A percentile compares a stretch with the other conserved stretches of the same genome.
Conservation (phyloP, 2,329 filamentous ascomycete genomes). For the Diaporthe citri region DNA sequence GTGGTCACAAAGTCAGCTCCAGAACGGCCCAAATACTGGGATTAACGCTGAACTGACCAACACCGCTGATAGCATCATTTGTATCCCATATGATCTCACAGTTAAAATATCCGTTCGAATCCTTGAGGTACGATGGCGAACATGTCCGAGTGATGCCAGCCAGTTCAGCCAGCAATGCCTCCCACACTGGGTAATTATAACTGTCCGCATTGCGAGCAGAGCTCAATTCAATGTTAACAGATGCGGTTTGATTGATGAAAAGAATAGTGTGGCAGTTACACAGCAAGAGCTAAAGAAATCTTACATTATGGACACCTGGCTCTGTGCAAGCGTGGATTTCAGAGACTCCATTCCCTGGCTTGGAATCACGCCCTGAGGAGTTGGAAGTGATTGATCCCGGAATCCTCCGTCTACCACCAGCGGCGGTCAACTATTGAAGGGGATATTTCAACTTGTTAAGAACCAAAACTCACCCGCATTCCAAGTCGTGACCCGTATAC, state of each 20-base stretch:
- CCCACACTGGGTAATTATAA: neutral
- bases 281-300: neutral
- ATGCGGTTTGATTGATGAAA: too few relatives aligned
- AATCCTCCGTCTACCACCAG: neutral
- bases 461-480: neutral
- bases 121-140: neutral
- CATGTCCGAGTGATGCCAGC: neutral
- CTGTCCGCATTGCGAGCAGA: too few relatives aligned
- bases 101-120: neutral
- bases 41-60: neutral
- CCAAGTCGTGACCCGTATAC: neutral
- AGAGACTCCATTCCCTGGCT: neutral
- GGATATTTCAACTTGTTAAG: neutral
- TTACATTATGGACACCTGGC: neutral
- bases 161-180: neutral
- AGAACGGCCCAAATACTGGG: neutral
- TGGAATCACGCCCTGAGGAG: neutral
- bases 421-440: neutral
- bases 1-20: neutral
- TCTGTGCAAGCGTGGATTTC: neutral
- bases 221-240: too few relatives aligned
- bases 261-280: too few relatives aligned
- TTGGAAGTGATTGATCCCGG: neutral
- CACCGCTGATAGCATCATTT: neutral
- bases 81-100: neutral